These are phyloP conservation scores for Penicillium canescens DNA, from an alignment of 495 filamentous ascomycete species.

Conservation along the genomic window DNA sequence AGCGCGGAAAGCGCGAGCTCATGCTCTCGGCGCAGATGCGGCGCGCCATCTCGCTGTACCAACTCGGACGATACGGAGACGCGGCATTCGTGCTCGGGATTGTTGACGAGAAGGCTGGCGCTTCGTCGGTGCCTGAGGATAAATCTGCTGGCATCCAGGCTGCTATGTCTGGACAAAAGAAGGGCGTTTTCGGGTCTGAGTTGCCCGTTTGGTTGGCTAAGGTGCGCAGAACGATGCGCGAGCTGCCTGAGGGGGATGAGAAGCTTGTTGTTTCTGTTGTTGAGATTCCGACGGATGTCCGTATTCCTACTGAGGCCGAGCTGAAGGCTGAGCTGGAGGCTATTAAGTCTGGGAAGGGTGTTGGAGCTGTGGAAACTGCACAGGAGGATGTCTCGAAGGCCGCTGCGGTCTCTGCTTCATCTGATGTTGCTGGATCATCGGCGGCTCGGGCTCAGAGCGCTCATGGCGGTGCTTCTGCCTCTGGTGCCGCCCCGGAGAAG, in stretches of 20 bases:
- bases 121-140: conserved; percentile 51
- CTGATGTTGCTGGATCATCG: background rate
- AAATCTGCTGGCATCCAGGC: conserved; percentile 33
- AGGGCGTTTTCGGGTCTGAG: conserved; percentile 51
- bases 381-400: conserved; percentile 16
- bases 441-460: background rate
- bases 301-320: conserved; percentile 44
- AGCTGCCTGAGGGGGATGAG: conserved; percentile 61
- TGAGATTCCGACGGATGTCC: conserved; percentile 60
- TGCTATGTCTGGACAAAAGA: conserved; percentile 45
- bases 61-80: conserved; percentile 72
- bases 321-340: conserved; percentile 35
- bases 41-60: conserved; percentile 71
- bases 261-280: conserved; percentile 55
- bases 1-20: conserved; percentile 76
- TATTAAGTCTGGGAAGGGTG: conserved; percentile 22
- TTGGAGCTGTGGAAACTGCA: conserved; percentile 9
- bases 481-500: conserved; percentile 37
- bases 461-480: background rate
- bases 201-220: conserved; percentile 64
- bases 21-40: conserved; percentile 82
- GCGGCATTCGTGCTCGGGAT: conserved; percentile 69
- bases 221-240: conserved; percentile 47
- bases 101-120: conserved; percentile 59
- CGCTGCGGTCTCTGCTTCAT: conserved; percentile 4